Percentiles rank a stretch among this genome's conserved stretches.
Evolutionary conservation across 139 green algal species (phyloP).

Genomic region (Closterium sp.): DNA sequence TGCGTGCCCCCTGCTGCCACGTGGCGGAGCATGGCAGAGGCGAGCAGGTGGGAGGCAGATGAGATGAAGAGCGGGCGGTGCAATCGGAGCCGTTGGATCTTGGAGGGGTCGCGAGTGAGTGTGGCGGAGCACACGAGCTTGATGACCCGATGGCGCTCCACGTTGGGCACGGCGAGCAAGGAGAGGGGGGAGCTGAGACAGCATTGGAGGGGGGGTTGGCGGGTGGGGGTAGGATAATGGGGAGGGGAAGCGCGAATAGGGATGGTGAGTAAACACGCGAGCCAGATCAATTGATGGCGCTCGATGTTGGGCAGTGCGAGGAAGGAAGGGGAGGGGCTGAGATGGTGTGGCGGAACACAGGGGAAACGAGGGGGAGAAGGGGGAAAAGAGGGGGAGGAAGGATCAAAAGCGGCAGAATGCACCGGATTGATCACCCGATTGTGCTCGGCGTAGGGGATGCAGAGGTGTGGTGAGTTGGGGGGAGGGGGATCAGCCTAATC

Average conservation of each 20-base stretch:
- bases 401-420: not conserved
- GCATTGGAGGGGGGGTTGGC: too few species aligned
- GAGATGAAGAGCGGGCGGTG: slow-evolving; percentile 76
- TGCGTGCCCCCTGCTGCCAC: not conserved
- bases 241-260: not conserved
- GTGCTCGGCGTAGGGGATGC: not conserved
- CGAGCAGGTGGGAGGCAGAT: slow-evolving; percentile 28
- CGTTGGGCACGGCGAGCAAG: not conserved
- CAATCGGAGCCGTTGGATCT: slow-evolving; percentile 61
- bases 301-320: too few species aligned
- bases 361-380: not conserved
- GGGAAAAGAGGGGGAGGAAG: not conserved
- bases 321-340: too few species aligned
- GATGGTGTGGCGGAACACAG: not conserved
- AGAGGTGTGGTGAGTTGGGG: too few species aligned
- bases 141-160: slow-evolving; percentile 49
- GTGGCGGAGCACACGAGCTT: slow-evolving; percentile 90
- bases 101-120: slow-evolving; percentile 85
- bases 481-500: too few species aligned
- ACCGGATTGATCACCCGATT: not conserved
- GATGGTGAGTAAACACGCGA: not conserved
- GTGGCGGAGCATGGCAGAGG: not conserved
- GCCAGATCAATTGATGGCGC: not conserved
- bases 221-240: not conserved
- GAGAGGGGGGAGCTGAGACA: not conserved